Evolutionary conservation across 2,329 filamentous ascomycete genomes (phyloP).

Genomic region (Rutstroemia sp.): DNA sequence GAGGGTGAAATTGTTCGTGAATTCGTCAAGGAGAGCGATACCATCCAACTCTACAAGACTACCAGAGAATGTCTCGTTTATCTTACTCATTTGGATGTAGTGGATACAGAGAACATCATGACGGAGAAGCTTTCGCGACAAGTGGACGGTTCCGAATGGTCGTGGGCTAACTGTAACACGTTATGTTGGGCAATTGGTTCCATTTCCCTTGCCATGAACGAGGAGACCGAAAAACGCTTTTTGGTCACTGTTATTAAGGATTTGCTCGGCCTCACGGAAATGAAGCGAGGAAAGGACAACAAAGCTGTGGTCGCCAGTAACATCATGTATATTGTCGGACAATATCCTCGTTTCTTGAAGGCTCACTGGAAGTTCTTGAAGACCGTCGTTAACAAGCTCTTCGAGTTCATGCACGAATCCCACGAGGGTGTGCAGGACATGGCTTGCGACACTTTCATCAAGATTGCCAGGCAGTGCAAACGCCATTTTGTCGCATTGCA

Average conservation of each 20-base stretch:
- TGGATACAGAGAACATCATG: conserved; percentile 98
- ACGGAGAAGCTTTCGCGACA: conserved; percentile 94
- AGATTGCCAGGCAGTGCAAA: conserved; percentile 97
- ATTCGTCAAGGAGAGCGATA: conserved; percentile 98
- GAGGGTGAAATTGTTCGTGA: conserved; percentile 98
- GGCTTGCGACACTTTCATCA: conserved; percentile 99
- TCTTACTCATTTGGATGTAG: conserved; percentile 91
- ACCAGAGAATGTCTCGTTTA: conserved; percentile 96
- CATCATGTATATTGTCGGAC: conserved; percentile 99
- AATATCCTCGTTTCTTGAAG: conserved; percentile 96
- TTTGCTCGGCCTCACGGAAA: conserved; percentile 89
- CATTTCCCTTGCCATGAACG: conserved; percentile 98
- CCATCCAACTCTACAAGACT: conserved; percentile 98
- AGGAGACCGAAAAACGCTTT: conserved; percentile 98
- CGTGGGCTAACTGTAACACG: conserved; percentile 99
- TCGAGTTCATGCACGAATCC: conserved; percentile 99
- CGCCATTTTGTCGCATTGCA: conserved; percentile 95
- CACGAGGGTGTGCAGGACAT: conserved; percentile 99
- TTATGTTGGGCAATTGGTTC: conserved; percentile 99
- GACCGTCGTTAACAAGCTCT: conserved; percentile 98
- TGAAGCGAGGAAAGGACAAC: conserved; percentile 99
- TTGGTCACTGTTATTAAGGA: conserved; percentile 98
- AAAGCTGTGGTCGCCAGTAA: conserved; percentile 98
- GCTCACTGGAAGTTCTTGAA: conserved; percentile 99
- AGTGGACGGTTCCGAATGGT: conserved; percentile 95